Conservation (phyloP, 495 filamentous ascomycete genomes). For the Tuber brumale region DNA sequence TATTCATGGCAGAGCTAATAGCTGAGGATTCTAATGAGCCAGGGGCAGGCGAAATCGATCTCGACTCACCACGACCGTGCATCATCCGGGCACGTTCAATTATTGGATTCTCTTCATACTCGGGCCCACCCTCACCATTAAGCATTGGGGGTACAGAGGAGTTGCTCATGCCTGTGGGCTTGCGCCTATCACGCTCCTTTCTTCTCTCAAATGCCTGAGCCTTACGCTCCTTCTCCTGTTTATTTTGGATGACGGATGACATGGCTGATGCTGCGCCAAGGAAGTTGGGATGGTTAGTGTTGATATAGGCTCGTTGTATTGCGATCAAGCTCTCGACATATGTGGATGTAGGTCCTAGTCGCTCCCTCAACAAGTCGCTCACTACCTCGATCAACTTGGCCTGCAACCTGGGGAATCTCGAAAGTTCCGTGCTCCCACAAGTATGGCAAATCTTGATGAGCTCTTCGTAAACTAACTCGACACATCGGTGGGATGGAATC, state of each 20-base stretch:
- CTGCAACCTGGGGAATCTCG: constrained; percentile 86
- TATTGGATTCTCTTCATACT: constrained; percentile 63
- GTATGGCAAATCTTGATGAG: constrained; percentile 99
- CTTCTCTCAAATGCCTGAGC: constrained; percentile 71
- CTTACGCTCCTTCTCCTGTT: constrained; percentile 87
- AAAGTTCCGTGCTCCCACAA: constrained; percentile 88
- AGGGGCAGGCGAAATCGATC: constrained; percentile 39
- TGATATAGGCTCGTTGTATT: constrained; percentile 97
- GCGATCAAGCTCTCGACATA: constrained; percentile 96
- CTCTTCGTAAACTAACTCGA: constrained; percentile 97
- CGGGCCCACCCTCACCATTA: constrained; percentile 66
- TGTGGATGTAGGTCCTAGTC: constrained; percentile 73
- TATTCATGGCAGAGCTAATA: constrained; percentile 29
- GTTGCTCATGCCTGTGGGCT: constrained; percentile 39
- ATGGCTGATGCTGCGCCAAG: constrained; percentile 96
- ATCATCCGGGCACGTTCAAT: constrained; percentile 30
- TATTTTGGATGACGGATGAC: constrained; percentile 87
- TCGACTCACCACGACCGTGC: constrained; percentile 38
- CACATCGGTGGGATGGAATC: constrained; percentile 90
- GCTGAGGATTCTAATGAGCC: constrained; percentile 35
- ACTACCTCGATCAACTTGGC: constrained; percentile 98
- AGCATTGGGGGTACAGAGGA: constrained; percentile 40
- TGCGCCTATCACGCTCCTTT: constrained; percentile 72
- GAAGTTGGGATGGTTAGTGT: constrained; percentile 99
- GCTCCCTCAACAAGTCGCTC: constrained; percentile 88